Evolutionary conservation across 768 basidiomycete species (phyloP), one percentile per base, ranked within the genome.

Genomic region (Mycena alexandri): DNA sequence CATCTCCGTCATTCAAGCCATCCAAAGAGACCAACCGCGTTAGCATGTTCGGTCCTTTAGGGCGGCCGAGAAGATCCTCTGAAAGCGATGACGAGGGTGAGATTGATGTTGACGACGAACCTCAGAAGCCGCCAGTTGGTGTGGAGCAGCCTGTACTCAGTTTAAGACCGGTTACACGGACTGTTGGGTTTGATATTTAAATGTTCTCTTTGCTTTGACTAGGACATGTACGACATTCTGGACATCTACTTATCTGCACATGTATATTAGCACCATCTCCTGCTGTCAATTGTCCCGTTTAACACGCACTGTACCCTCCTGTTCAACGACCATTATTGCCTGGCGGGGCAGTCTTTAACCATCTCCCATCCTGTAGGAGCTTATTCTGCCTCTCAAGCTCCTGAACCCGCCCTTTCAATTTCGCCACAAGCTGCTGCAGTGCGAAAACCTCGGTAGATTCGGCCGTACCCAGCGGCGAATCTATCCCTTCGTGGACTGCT

Each of bases 51-150:
- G 88, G 89, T 2, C 80, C 81, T 13, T 70, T 86, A 14, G 86
- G 86, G 42, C 84, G 86, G 60, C 77, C 84, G 41, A 78, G 86
- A 25, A 75, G 83, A 59, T 78, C 82, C 24, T 85, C 87, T 3
- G 90, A 90, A 69, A 91, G 90, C 71, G 90, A 84, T 58, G 85
- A 86, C 60, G 89, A 87, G 60, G 85, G 77, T 13, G 82, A 86
- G 63, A 73, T 83, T 65, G 87, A 85, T 65, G 82, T 80, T 6
- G 79, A 84, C 46, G 79, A 79, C 33, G 74, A 78, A 2, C 81
- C 83, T 60, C 19, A 21, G n/a, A 75, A 78, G 47, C 78, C 70
- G 29, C 73, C 77, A 24, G 74, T 70, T 44, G 81, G 83, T 68
- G 85, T 85, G 63, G 81, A 82, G 44, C 81, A 82, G 46, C 89